Evolutionary conservation across 1,284 basidiomycete species (phyloP).

Genomic region (Papiliotrema laurentii): DNA sequence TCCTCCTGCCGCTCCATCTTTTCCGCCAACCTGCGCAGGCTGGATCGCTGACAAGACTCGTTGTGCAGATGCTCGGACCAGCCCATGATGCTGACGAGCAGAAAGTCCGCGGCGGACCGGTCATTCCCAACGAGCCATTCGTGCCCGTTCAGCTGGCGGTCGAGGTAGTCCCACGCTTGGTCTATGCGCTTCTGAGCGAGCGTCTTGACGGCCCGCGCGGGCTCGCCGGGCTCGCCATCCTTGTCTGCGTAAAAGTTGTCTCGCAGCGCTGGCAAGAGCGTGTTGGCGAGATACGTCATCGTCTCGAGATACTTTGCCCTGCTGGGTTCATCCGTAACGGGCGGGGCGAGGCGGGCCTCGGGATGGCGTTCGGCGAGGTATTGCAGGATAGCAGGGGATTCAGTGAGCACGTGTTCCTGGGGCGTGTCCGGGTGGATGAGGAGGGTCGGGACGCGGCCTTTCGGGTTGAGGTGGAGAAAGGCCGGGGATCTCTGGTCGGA

Average conservation of each 20-base stretch:
- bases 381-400: conserved; percentile 18
- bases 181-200: not conserved
- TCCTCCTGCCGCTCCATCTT: conserved; percentile 3
- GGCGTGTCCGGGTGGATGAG: not conserved
- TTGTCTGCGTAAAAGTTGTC: conserved; percentile 27
- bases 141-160: conserved; percentile 4
- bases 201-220: conserved; percentile 1
- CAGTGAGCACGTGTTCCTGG: conserved; percentile 8
- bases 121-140: conserved; percentile 3
- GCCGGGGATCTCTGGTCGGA: conserved; percentile 13
- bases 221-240: conserved; percentile 3
- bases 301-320: conserved; percentile 16
- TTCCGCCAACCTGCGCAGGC: not conserved
- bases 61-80: not conserved
- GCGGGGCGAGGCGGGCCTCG: conserved; percentile 7
- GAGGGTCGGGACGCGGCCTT: conserved; percentile 22
- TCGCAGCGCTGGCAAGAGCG: conserved; percentile 18
- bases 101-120: conserved; percentile 4
- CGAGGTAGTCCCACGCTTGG: conserved; percentile 4
- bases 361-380: conserved; percentile 17
- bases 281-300: conserved; percentile 18
- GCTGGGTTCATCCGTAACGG: not conserved
- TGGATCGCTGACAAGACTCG: not conserved
- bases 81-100: conserved; percentile 5
- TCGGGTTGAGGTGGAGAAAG: conserved; percentile 21